phyloP scores from a whole-genome alignment of 2,329 filamentous ascomycete species.

The Aspergillus texensis region DNA sequence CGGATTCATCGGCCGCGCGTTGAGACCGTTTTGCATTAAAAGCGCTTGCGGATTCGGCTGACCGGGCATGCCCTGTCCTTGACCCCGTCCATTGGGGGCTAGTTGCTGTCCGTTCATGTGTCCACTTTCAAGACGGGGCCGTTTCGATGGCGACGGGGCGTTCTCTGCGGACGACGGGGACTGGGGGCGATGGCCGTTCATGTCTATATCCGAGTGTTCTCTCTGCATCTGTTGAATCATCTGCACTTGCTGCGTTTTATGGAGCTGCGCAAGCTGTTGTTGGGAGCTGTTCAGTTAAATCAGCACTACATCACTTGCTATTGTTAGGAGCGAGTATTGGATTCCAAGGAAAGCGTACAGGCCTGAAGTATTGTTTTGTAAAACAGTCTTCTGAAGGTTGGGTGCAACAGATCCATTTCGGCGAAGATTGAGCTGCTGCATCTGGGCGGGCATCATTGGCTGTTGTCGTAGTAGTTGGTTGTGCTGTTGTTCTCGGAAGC shows the following conservation, averaged over 20 bases:
- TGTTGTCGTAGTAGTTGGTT: slow-evolving; percentile 76
- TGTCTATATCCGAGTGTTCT: slow-evolving; percentile 84
- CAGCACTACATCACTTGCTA: slow-evolving; percentile 18
- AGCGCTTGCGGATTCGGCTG: slow-evolving; percentile 62
- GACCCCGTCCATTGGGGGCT: slow-evolving; percentile 72
- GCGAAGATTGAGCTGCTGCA: slow-evolving; percentile 65
- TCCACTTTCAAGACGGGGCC: slow-evolving; percentile 76
- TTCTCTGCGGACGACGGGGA: slow-evolving; percentile 85
- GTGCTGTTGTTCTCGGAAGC: slow-evolving; percentile 73
- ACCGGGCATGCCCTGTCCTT: slow-evolving; percentile 70
- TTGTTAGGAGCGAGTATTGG: neutral
- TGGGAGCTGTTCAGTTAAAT: slow-evolving; percentile 53
- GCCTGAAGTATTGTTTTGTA: slow-evolving; percentile 67
- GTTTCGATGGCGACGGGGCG: slow-evolving; percentile 88
- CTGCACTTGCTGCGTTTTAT: slow-evolving; percentile 57
- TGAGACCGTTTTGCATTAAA: slow-evolving; percentile 68
- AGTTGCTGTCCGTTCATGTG: slow-evolving; percentile 76
- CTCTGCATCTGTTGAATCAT: slow-evolving; percentile 83
- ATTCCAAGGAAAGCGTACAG: slow-evolving; percentile 36
- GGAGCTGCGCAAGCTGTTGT: slow-evolving; percentile 71
- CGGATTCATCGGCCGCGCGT: slow-evolving; percentile 70
- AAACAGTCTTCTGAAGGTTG: slow-evolving; percentile 69
- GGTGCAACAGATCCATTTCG: slow-evolving; percentile 40
- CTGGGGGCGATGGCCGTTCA: slow-evolving; percentile 75
- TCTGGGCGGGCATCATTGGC: slow-evolving; percentile 59